These are phyloP conservation scores for Aspergillus hortae DNA, from an alignment of 2,329 filamentous ascomycete genomes.

Conservation along the genomic window DNA sequence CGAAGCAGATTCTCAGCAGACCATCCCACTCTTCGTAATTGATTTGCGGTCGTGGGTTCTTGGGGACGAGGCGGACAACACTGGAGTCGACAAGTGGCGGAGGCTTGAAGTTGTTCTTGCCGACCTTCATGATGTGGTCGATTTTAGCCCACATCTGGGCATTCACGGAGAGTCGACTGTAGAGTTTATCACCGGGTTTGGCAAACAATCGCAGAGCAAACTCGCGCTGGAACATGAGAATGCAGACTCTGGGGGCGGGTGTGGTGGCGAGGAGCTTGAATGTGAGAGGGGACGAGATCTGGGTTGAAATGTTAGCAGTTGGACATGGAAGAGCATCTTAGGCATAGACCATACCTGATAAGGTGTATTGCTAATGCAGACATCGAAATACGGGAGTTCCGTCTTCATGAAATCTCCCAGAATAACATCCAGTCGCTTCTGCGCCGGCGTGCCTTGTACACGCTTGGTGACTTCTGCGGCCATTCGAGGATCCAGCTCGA, in stretches of 20 bases:
- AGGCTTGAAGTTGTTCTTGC: conserved; percentile 93
- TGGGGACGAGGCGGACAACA: conserved; percentile 85
- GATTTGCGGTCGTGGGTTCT: conserved; percentile 79
- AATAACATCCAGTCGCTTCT: conserved; percentile 80
- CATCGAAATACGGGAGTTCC: conserved; percentile 72
- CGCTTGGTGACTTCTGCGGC: conserved; percentile 90
- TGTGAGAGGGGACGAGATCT: conserved; percentile 87
- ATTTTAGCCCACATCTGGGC: conserved; percentile 86
- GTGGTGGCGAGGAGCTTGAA: conserved; percentile 83
- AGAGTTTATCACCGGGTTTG: conserved; percentile 80
- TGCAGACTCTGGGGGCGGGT: conserved; percentile 74
- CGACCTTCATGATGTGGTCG: conserved; percentile 79
- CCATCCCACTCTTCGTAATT: conserved; percentile 96
- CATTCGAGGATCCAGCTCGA: conserved; percentile 96
- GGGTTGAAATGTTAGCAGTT: conserved; percentile 11
- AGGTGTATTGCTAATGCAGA: conserved; percentile 76
- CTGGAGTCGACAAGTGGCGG: conserved; percentile 89
- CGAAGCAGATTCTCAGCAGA: conserved; percentile 75
- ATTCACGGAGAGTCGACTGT: conserved; percentile 87
- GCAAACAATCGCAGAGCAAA: conserved; percentile 89
- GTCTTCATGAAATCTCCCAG: conserved; percentile 94
- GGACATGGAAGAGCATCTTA: background rate
- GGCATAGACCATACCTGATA: conserved; percentile 52
- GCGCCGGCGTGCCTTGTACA: conserved; percentile 82
- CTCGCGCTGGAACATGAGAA: conserved; percentile 90